Conservation (phyloP, 257 asterid species). For the Solanum sitiens region DNA sequence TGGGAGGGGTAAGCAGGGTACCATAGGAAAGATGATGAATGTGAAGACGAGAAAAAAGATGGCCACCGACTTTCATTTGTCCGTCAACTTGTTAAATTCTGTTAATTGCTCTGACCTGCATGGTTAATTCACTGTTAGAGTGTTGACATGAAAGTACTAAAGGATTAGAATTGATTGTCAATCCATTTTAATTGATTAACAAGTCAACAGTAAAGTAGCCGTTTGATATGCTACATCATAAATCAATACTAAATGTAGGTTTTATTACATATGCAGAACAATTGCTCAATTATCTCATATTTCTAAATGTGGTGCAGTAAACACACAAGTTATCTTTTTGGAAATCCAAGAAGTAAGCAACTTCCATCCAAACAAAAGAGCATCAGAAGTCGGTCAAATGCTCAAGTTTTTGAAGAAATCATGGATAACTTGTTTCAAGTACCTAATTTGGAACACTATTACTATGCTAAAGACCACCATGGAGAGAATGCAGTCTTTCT, state of each 20-base stretch:
- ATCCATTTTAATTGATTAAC: neutral
- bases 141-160: neutral
- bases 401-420: neutral
- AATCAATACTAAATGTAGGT: neutral
- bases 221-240: neutral
- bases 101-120: constrained; percentile 51
- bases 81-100: constrained; percentile 26
- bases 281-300: no score
- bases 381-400: neutral
- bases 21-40: neutral
- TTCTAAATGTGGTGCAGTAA: neutral
- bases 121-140: neutral
- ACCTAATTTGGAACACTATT: neutral
- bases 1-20: neutral
- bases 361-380: neutral
- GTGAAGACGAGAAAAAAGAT: neutral
- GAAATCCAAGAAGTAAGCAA: neutral
- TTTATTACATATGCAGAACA: no score
- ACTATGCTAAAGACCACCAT: neutral
- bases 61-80: constrained; percentile 21
- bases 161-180: neutral
- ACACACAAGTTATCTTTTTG: neutral
- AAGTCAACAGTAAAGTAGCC: neutral
- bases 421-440: neutral
- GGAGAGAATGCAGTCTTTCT: neutral